Evolutionary conservation across 2,329 filamentous ascomycete species (phyloP).

Genomic region (Elsinoe ampelina): DNA sequence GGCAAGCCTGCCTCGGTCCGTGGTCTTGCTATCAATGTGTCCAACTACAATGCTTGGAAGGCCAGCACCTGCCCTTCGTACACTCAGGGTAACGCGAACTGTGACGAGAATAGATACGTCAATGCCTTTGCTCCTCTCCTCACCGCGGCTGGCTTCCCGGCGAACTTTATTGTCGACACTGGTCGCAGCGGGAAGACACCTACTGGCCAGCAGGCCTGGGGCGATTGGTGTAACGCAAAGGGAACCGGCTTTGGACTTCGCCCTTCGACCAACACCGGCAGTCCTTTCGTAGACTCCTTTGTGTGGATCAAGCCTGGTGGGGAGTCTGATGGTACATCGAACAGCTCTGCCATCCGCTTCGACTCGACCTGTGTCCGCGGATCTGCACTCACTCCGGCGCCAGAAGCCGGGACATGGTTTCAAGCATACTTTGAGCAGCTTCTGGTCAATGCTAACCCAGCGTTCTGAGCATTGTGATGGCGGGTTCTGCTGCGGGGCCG

Average conservation of each 20-base stretch:
- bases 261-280: constrained; percentile 52
- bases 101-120: constrained; percentile 45
- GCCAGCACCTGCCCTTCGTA: constrained; percentile 38
- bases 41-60: constrained; percentile 50
- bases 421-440: constrained; percentile 35
- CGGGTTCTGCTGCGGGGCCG: too few relatives aligned
- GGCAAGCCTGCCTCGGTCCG: constrained; percentile 40
- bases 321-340: constrained; percentile 34
- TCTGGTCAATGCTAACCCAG: constrained; percentile 28
- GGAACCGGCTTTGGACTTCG: constrained; percentile 53
- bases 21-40: constrained; percentile 48
- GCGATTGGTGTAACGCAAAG: constrained; percentile 32
- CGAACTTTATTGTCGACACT: constrained; percentile 48
- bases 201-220: constrained; percentile 47
- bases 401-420: constrained; percentile 63
- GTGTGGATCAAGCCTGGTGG: constrained; percentile 63
- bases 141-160: constrained; percentile 39
- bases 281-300: constrained; percentile 52
- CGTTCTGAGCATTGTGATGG: constrained; percentile 9
- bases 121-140: constrained; percentile 44
- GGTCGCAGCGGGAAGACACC: constrained; percentile 55
- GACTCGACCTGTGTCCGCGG: constrained; percentile 1
- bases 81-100: constrained; percentile 39
- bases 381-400: constrained; percentile 37
- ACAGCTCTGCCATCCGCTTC: constrained; percentile 1